Conservation (phyloP, 495 filamentous ascomycete genomes). For the Copromyces sp. region DNA sequence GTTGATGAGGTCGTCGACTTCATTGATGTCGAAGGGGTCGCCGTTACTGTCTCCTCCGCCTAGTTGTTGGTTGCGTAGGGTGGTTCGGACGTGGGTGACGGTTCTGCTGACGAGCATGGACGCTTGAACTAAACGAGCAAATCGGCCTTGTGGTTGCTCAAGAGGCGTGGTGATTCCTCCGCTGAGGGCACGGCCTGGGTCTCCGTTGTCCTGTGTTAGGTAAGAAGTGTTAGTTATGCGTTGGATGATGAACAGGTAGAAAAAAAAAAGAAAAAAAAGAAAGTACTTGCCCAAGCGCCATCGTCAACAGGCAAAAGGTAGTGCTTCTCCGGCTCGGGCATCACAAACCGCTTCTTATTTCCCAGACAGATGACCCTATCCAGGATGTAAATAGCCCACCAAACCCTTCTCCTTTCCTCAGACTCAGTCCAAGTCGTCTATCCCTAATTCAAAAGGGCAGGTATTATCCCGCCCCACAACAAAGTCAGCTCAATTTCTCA, state of each 20-base stretch:
- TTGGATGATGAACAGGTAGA: not conserved
- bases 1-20: slow-evolving; percentile 4
- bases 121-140: slow-evolving; percentile 30
- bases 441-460: not conserved
- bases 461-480: not conserved
- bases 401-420: slow-evolving; percentile 38
- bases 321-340: slow-evolving; percentile 31
- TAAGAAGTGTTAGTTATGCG: not conserved
- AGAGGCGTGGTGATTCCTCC: slow-evolving; percentile 13
- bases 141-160: slow-evolving; percentile 19
- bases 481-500: slow-evolving; percentile 1
- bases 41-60: not conserved
- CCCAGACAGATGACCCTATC: slow-evolving; percentile 39
- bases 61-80: slow-evolving; percentile 2
- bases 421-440: slow-evolving; percentile 37
- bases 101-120: slow-evolving; percentile 23
- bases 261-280: not conserved
- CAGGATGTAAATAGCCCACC: slow-evolving; percentile 43
- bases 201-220: slow-evolving; percentile 18
- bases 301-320: slow-evolving; percentile 36
- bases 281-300: slow-evolving; percentile 28
- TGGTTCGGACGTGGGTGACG: slow-evolving; percentile 12
- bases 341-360: slow-evolving; percentile 30
- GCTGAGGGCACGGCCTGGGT: slow-evolving; percentile 9
- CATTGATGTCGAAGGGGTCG: slow-evolving; percentile 5